Conservation (phyloP, 805 yeast species). For the Suhomyces canberraensis region DNA sequence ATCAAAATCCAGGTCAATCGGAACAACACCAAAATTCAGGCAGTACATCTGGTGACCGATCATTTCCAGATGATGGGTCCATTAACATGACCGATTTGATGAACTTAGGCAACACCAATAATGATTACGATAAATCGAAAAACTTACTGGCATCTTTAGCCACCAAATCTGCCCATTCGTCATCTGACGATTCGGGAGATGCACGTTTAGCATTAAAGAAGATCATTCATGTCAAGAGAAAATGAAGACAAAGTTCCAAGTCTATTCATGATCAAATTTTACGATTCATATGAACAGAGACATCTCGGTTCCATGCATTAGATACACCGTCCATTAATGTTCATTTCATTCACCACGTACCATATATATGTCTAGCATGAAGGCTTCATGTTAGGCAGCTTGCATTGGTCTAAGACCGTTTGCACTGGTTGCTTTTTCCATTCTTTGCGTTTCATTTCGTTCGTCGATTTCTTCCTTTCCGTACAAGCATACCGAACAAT, state of each 20-base stretch:
- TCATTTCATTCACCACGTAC: not conserved
- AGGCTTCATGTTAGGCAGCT: too few species aligned
- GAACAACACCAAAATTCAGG: constrained; percentile 3
- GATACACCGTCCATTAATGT: not conserved
- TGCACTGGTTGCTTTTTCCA: not conserved
- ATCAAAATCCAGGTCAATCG: not conserved
- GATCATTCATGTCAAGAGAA: constrained; percentile 31
- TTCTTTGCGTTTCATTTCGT: not conserved
- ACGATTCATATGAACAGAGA: constrained; percentile 3
- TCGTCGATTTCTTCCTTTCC: not conserved
- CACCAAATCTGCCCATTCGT: not conserved
- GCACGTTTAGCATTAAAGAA: constrained; percentile 38
- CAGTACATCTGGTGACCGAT: not conserved
- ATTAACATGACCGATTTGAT: constrained; percentile 18
- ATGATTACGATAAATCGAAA: not conserved
- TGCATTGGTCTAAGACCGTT: too few species aligned
- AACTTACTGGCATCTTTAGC: not conserved
- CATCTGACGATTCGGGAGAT: constrained; percentile 30
- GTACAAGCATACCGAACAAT: too few species aligned
- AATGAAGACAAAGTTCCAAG: constrained; percentile 1
- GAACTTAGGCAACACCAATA: constrained; percentile 8
- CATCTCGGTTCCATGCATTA: constrained; percentile 3
- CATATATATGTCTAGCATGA: too few species aligned
- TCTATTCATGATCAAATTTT: constrained; percentile 7
- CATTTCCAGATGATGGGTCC: not conserved